Evolutionary conservation across 2,329 filamentous ascomycete genomes (phyloP), one percentile per base, ranked within the genome.

Genomic region (Mycosphaerelloides madeirae): DNA sequence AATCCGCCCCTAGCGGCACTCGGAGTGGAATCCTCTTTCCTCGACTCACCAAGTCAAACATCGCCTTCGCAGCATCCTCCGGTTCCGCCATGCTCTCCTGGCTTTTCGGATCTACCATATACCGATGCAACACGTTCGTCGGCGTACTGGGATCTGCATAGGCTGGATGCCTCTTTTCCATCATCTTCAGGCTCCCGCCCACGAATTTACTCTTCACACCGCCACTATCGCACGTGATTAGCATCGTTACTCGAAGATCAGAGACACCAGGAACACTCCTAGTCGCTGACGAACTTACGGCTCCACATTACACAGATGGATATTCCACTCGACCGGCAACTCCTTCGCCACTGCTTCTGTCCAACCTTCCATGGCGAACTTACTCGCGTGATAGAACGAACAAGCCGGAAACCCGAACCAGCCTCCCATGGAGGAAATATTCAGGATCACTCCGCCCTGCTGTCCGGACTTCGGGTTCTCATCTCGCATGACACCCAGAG

Each of bases 401-500:
- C 68, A 69, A 5, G 56, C 62, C 2, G 69, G 69, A 41, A 65
- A 56, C 53, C 69, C 69, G 12, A 65, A 51, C 49, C 72, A 68
- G 0, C 69, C 70, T 3, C 74, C 77, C 55, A 81, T 71, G 3
- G 74, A 78, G 4, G 73, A 77, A 31, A 81, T 60, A 47, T 81
- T 75, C 29, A 79, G 62, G 11, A 81, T 73, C 5, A 76, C 61
- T 6, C 77, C 78, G 3, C 77, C 76, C 8, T 11, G 12, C 22
- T 25, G 22, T 9, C 19, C 51, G 49, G 52, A 32, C 39, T 70
- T 71, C 15, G 52, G 53, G 64, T 57, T 75, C 60, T 49, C 64
- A 47, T 66, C 66, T n/a, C 70, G 62, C 68, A 73, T 70, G n/a
- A 60, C 57, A 44, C 69, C 61, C 48, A 73, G 60, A 1, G 69